A percentile compares a stretch with the other conserved stretches of the same genome.
phyloP scores from a whole-genome alignment of 805 yeast genomes.

The Wickerhamiella shivajii region DNA sequence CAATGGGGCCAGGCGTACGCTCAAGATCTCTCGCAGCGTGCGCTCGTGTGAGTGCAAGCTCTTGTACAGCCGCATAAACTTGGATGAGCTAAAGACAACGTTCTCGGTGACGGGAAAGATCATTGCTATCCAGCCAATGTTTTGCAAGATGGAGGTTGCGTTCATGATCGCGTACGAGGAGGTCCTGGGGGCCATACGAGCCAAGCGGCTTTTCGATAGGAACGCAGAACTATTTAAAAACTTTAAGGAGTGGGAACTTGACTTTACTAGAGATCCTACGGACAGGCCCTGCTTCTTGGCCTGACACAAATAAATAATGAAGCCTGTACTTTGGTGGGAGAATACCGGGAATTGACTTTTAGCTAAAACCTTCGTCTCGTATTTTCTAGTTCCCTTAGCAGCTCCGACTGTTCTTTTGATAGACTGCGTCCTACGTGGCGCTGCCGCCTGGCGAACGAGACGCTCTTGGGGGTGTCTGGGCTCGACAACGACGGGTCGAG shows the following conservation, averaged over 20 bases:
- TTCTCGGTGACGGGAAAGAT: constrained; percentile 12
- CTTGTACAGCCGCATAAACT: constrained; percentile 6
- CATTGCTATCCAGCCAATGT: constrained; percentile 17
- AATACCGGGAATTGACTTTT: background rate
- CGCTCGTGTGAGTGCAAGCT: background rate
- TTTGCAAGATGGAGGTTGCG: constrained; percentile 10
- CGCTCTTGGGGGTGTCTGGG: constrained; percentile 11
- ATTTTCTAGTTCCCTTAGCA: constrained; percentile 32
- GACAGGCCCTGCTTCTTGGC: constrained; percentile 9
- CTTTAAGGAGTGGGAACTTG: constrained; percentile 12
- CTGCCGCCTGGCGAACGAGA: constrained; percentile 9
- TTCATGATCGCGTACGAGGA: constrained; percentile 14
- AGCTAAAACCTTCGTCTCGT: constrained; percentile 1
- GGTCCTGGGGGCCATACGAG: constrained; percentile 11
- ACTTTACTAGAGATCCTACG: constrained; percentile 10
- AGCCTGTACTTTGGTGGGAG: background rate
- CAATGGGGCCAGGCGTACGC: constrained; percentile 8
- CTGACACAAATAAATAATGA: constrained; percentile 1
- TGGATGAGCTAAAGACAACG: constrained; percentile 6
- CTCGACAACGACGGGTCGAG: constrained; percentile 16
- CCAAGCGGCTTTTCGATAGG: constrained; percentile 12
- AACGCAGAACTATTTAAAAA: constrained; percentile 5
- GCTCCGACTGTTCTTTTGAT: constrained; percentile 40
- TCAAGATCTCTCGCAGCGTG: constrained; percentile 7
- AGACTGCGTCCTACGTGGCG: constrained; percentile 26